These are phyloP conservation scores for Psilocybe tampanensis DNA, from an alignment of 768 basidiomycete species.

Conservation along the genomic window DNA sequence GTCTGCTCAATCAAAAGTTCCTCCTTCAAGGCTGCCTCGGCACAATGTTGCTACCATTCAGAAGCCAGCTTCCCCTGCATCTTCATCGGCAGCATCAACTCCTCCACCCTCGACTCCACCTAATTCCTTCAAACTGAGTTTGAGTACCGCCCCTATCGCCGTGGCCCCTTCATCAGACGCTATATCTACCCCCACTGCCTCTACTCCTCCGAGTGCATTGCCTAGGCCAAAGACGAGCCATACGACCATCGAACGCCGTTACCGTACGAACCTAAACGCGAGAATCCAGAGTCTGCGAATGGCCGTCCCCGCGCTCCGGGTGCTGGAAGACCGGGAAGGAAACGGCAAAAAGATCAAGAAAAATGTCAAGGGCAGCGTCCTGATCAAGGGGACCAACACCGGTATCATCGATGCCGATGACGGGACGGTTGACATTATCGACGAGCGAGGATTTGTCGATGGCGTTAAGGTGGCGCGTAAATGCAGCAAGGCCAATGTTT, in stretches of 20 bases:
- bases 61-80: constrained; percentile 32
- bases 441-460: constrained; percentile 85
- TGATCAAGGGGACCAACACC: constrained; percentile 37
- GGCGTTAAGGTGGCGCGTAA: constrained; percentile 92
- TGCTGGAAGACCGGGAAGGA: constrained; percentile 64
- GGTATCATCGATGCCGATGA: constrained; percentile 32
- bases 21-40: constrained; percentile 40
- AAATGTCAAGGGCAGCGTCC: constrained; percentile 41
- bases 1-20: constrained; percentile 34
- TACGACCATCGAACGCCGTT: constrained; percentile 87
- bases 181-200: constrained; percentile 11
- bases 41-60: constrained; percentile 23
- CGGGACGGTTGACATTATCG: constrained; percentile 58
- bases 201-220: constrained; percentile 17
- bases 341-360: constrained; percentile 50
- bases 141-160: constrained; percentile 19
- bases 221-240: constrained; percentile 82
- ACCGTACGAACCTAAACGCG: constrained; percentile 87
- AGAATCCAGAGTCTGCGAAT: constrained; percentile 80
- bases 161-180: constrained; percentile 10
- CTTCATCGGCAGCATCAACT: constrained; percentile 46
- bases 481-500: constrained; percentile 88
- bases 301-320: constrained; percentile 82
- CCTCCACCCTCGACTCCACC: constrained; percentile 45
- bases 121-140: constrained; percentile 16